Base-by-base conservation (phyloP, 1,139 yeast genomes). In the Taphrina populina region DNA sequence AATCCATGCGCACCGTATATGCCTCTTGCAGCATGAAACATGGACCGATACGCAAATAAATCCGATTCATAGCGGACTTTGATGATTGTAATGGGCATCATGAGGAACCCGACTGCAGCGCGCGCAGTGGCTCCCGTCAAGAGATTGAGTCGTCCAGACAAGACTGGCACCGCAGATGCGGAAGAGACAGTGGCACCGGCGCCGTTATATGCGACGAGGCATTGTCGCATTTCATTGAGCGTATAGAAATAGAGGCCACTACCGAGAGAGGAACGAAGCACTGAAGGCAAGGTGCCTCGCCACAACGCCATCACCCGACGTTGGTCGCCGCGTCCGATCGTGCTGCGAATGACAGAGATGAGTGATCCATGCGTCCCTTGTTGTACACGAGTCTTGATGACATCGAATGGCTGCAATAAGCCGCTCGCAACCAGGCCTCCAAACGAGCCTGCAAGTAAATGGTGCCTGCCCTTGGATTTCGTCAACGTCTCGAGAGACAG, bases 41-140 rank as follows among this genome's bases (percentile, higher is more conserved):
- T 68, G 11, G 95, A 81, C 40, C 73, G 76, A 69, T 88, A 88
- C 47, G 78, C 71, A 70, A 86, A 90, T 58, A 83, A 64, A 54
- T 84, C 84, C 20, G 63, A 59, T 45, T 58, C 41, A 65, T 79
- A 88, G 43, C 97, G 76, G 8, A 95, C 94, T 66, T 92, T 92
- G 45, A 92, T 71, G n/a, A 92, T 82, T 0, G 98, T 92, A n/a
- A 92, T 79, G 0, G 98, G 98, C 98, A 92, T 92, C n/a, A 96
- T 88, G 19, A 86, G 61, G 61, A 84, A 77, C 0, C 98, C 98
- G 3, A 88, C 95, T 1, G 79, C 61, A 0, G 92, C 90, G 57
- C 98, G 74, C 0, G 94, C 84, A 1, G 82, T 65, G 44, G 87
- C 87, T 2, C 98, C 98, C 0, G 90, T 76, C 3, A 79, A 59